A percentile compares a stretch with the other conserved stretches of the same genome.
phyloP scores from a whole-genome alignment of 129 eudicot species.

The Flaveria trinervia region DNA sequence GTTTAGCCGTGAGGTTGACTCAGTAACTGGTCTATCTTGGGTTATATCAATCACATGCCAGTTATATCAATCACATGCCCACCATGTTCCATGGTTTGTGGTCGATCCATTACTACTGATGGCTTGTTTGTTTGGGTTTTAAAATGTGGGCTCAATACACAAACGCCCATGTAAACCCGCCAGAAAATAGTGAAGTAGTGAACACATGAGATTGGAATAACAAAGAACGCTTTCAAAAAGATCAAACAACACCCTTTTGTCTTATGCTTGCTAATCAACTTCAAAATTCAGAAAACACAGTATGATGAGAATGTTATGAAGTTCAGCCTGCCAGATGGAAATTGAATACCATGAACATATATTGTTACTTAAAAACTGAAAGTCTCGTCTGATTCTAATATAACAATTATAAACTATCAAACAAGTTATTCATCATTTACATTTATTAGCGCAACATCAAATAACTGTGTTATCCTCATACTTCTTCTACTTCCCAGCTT shows the following conservation, averaged over 20 bases:
- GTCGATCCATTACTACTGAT: slow-evolving; percentile 60
- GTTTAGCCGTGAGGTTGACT: slow-evolving; percentile 38
- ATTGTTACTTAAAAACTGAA: not conserved
- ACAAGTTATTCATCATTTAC: no score
- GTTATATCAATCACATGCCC: slow-evolving; percentile 78
- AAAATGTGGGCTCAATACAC: slow-evolving; percentile 52
- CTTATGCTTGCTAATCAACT: slow-evolving; percentile 6
- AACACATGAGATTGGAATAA: slow-evolving; percentile 49
- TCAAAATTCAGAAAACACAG: slow-evolving; percentile 22
- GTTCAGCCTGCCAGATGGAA: slow-evolving; percentile 28
- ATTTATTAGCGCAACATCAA: no score
- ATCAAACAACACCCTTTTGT: not conserved
- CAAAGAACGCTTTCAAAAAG: slow-evolving; percentile 23
- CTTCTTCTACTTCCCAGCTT: not conserved
- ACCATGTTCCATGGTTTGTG: slow-evolving; percentile 42
- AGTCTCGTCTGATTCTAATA: not conserved
- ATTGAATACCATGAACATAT: not conserved
- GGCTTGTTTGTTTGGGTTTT: slow-evolving; percentile 42
- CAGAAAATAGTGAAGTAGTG: slow-evolving; percentile 33
- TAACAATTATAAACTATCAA: not conserved
- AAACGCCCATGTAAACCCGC: slow-evolving; percentile 59
- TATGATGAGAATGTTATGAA: slow-evolving; percentile 4
- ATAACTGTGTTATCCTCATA: not conserved
- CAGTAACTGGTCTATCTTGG: slow-evolving; percentile 50
- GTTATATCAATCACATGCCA: slow-evolving; percentile 76